These are phyloP conservation scores for Rubus idaeus DNA, from an alignment of 306 rosid genomes.

Conservation along the genomic window DNA sequence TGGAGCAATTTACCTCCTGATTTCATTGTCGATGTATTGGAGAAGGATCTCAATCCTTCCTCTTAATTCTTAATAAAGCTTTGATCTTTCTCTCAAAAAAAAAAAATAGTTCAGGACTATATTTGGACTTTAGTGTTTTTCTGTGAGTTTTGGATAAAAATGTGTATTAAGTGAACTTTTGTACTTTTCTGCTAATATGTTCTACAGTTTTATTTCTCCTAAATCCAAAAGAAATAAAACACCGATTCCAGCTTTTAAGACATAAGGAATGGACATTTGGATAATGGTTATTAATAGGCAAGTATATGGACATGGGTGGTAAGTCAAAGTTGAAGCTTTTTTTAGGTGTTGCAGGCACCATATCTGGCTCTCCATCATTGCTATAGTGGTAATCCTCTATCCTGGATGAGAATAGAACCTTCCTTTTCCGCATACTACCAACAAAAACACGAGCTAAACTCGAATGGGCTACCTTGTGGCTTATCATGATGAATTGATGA, in stretches of 20 bases:
- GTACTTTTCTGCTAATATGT: background rate
- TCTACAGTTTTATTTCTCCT: background rate
- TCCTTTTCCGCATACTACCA: constrained; percentile 43
- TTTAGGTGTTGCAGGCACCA: constrained; percentile 15
- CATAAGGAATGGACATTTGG: background rate
- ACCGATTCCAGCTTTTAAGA: background rate
- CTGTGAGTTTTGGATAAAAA: too few species aligned
- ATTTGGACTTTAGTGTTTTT: background rate
- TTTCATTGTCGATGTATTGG: too few species aligned
- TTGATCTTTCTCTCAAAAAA: too few species aligned
- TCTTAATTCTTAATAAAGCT: too few species aligned
- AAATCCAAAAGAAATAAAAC: background rate
- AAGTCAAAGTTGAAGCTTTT: constrained; percentile 23
- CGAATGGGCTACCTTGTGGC: constrained; percentile 34
- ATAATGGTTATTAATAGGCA: background rate
- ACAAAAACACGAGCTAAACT: constrained; percentile 37
- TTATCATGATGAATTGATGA: constrained; percentile 16
- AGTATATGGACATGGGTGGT: background rate
- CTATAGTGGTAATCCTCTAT: constrained; percentile 25
- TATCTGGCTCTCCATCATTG: constrained; percentile 8
- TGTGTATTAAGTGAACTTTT: background rate
- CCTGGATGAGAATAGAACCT: constrained; percentile 20
- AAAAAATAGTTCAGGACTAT: too few species aligned
- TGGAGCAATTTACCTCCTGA: too few species aligned
- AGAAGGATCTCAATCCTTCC: too few species aligned